Evolutionary conservation across 1,284 basidiomycete species (phyloP).

Genomic region (Irpex sp.): DNA sequence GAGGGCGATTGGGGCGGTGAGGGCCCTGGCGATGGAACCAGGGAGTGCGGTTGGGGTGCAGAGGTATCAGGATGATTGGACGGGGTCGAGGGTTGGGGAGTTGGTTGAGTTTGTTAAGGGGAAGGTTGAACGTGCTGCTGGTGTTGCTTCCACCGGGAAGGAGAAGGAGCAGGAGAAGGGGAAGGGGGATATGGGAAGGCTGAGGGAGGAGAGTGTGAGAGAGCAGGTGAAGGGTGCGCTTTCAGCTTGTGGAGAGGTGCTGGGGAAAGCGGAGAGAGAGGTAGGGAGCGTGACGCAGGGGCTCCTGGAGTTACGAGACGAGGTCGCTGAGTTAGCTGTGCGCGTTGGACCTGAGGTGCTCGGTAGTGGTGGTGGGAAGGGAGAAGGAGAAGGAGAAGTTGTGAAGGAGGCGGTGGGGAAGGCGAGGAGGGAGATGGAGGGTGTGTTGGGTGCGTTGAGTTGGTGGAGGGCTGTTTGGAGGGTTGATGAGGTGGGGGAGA

Average conservation of each 20-base stretch:
- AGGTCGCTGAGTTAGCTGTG: conserved; percentile 31
- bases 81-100: conserved; percentile 47
- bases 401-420: conserved; percentile 47
- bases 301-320: conserved; percentile 30
- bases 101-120: conserved; percentile 24
- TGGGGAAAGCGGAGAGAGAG: conserved; percentile 27
- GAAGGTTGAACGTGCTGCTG: conserved; percentile 1
- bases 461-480: conserved; percentile 68
- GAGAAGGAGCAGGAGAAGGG: no score
- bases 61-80: conserved; percentile 58
- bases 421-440: conserved; percentile 47
- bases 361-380: conserved; percentile 13
- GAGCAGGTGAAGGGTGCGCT: conserved; percentile 34
- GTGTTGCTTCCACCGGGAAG: no score
- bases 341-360: conserved; percentile 33
- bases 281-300: conserved; percentile 24
- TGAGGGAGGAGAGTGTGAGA: conserved; percentile 29
- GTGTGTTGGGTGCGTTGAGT: conserved; percentile 50
- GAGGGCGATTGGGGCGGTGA: conserved; percentile 51
- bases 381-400: conserved; percentile 30
- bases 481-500: conserved; percentile 68
- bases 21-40: conserved; percentile 40
- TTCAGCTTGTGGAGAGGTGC: conserved; percentile 26
- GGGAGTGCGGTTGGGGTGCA: conserved; percentile 49
- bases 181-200: conserved; percentile 12